phyloP scores from a whole-genome alignment of 306 rosid species.

The Casuarina cunninghamiana region DNA sequence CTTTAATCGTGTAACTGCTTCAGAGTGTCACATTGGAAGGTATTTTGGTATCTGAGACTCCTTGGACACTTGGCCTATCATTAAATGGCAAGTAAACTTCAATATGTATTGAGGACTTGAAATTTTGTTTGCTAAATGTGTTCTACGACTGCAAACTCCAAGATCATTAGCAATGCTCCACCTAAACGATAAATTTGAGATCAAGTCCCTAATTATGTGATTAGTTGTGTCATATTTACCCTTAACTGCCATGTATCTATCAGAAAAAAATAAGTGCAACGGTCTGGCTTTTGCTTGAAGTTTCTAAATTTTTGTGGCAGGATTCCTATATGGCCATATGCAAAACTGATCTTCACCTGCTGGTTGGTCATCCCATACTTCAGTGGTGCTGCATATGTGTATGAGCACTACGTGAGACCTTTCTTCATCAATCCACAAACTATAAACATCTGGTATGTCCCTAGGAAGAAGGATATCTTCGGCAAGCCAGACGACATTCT shows the following conservation, averaged over 20 bases:
- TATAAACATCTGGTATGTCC: slow-evolving; percentile 89
- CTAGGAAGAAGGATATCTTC: slow-evolving; percentile 63
- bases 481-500: slow-evolving; percentile 67
- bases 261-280: background rate
- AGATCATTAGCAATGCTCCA: background rate
- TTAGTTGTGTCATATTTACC: background rate
- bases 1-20: background rate
- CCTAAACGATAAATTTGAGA: background rate
- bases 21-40: background rate
- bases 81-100: background rate
- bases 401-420: slow-evolving; percentile 86
- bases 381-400: slow-evolving; percentile 89
- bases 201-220: background rate
- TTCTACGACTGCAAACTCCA: background rate
- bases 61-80: background rate
- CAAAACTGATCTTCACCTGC: slow-evolving; percentile 71
- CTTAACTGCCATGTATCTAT: background rate
- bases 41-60: background rate
- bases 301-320: slow-evolving; percentile 42
- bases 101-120: background rate
- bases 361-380: slow-evolving; percentile 97
- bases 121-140: background rate
- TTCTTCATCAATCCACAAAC: slow-evolving; percentile 68
- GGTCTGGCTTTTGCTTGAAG: slow-evolving; percentile 15
- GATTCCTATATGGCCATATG: slow-evolving; percentile 96